Evolutionary conservation across 2,329 filamentous ascomycete genomes (phyloP).

Genomic region (Balansia obtecta): DNA sequence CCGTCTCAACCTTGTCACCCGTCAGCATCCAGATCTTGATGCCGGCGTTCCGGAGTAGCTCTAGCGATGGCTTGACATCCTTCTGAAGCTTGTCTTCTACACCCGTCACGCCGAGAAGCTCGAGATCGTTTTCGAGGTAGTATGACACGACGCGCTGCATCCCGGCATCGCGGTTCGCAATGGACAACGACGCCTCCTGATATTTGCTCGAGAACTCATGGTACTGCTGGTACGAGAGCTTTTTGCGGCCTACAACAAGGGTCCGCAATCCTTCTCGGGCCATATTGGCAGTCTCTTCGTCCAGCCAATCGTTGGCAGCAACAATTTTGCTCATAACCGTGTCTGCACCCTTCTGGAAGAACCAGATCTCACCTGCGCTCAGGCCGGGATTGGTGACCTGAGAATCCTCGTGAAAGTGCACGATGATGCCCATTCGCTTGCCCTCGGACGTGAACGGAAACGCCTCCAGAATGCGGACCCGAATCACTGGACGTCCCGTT

Average conservation of each 20-base stretch:
- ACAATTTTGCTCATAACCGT: constrained; percentile 98
- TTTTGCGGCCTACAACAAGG: constrained; percentile 86
- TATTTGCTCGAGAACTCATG: constrained; percentile 64
- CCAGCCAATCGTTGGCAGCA: constrained; percentile 92
- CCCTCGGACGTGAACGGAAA: constrained; percentile 98
- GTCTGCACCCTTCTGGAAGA: constrained; percentile 96
- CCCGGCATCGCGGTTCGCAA: constrained; percentile 66
- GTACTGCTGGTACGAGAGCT: constrained; percentile 67
- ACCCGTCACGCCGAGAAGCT: constrained; percentile 91
- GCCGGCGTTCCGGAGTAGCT: constrained; percentile 88
- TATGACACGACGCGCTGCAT: constrained; percentile 72
- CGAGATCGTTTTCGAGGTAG: constrained; percentile 76
- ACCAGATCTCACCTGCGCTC: constrained; percentile 75
- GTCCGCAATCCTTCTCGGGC: constrained; percentile 90
- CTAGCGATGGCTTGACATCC: constrained; percentile 89
- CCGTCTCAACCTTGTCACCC: constrained; percentile 96
- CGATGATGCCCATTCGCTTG: constrained; percentile 95
- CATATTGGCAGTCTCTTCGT: constrained; percentile 99
- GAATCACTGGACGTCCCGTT: constrained; percentile 62
- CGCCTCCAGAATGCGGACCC: constrained; percentile 79
- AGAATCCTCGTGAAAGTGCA: constrained; percentile 59
- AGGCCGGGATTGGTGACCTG: constrained; percentile 36
- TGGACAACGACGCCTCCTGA: constrained; percentile 66
- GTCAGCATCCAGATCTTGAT: constrained; percentile 99
- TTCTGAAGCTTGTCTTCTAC: constrained; percentile 95